These are phyloP conservation scores for Geosmithia morbida DNA, from an alignment of 2,329 filamentous ascomycete species.

Conservation along the genomic window DNA sequence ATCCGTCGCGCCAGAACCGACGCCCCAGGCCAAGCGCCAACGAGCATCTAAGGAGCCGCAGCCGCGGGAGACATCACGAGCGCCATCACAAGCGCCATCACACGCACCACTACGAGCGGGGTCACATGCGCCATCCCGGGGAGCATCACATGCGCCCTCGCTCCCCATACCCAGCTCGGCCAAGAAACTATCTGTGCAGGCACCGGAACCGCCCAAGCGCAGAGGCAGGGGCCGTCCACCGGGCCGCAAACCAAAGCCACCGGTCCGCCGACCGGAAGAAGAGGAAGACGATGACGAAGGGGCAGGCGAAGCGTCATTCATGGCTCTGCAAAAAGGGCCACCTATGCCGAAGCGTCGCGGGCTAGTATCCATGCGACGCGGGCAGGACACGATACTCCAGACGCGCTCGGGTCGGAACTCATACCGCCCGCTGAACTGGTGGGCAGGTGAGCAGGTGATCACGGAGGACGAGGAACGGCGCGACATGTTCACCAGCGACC, in stretches of 20 bases:
- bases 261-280: neutral
- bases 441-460: constrained; percentile 70
- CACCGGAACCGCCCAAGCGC: neutral
- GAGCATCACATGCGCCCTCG: neutral
- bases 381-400: constrained; percentile 34
- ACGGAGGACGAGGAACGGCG: constrained; percentile 46
- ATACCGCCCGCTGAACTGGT: constrained; percentile 67
- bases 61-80: neutral
- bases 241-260: constrained; percentile 1
- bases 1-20: neutral
- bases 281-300: constrained; percentile 19
- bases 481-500: constrained; percentile 23
- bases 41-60: neutral
- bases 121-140: neutral
- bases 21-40: neutral
- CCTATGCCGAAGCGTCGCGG: constrained; percentile 40
- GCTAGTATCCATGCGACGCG: constrained; percentile 35
- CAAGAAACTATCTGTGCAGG: neutral
- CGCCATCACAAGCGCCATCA: neutral
- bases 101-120: neutral
- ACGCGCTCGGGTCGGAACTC: constrained; percentile 69
- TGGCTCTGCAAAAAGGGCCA: constrained; percentile 36
- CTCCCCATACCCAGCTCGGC: neutral
- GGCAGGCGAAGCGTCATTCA: constrained; percentile 28
- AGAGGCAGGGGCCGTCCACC: constrained; percentile 1